Base-by-base conservation (phyloP, 2,329 filamentous ascomycete genomes). In the Magnaporthiopsis incrustans region DNA sequence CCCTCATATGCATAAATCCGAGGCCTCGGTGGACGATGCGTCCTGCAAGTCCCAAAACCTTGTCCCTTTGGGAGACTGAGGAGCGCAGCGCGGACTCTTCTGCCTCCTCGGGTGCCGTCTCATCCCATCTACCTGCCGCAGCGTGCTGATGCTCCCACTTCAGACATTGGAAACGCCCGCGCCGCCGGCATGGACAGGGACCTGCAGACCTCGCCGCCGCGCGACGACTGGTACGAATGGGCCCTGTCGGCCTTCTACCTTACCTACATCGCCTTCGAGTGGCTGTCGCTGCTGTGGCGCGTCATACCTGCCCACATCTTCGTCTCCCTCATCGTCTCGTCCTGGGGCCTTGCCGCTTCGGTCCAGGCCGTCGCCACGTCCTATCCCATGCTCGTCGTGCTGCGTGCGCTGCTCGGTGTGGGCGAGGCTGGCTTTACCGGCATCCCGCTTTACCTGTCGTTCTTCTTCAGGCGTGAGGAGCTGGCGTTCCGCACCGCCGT, bases 401-500 rank as follows among this genome's bases (percentile, higher is more conserved):
- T 88, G 65, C 79, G 87, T 5, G 77, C 79, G 12, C 69, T 88
- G 22, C 77, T 89, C 0, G 87, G 86, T 12, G 80, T 88, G 11
- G 85, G 82, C 53, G 87, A 89, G 76, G 86, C 87, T 3, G 87
- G 84, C 2, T 89, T 89, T 67, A 81, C 83, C 0, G 85, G 85
- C 3, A 81, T 88, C 53, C 86, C 86, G 0, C 84, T 85, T 65
- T 89, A 87, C 68, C 74, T 88, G 38, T 86, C 84, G 22, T 87
- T 87, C 74, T 88, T 88, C 73, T 88, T 84, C 73, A 83, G 80
- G 69, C 75, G 84, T 50, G 77, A 84, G 59, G 94, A 98, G 74
- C 79, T 97, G 44, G 94, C 93, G 0, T 89, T 95, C 66, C 82
- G 93, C 53, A 95, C 90, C 0, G 93, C 92, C 27, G 82, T 96